Percentiles rank a stretch among this genome's conserved stretches.
phyloP scores from a whole-genome alignment of 345 rosid species.

The Syzygium oleosum region DNA sequence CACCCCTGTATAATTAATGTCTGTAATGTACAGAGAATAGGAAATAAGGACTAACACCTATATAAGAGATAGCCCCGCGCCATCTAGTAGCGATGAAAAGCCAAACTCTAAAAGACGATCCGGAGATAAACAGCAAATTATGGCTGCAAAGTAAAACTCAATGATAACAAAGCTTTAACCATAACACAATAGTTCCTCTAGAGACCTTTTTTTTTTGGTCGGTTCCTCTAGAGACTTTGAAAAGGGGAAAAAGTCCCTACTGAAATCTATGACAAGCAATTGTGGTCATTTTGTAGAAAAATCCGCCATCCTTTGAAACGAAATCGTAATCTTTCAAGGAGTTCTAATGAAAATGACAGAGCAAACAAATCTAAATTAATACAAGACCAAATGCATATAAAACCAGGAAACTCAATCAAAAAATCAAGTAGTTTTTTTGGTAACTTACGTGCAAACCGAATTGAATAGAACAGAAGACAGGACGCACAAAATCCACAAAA shows the following conservation, averaged over 20 bases:
- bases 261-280: background rate
- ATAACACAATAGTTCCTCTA: background rate
- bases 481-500: background rate
- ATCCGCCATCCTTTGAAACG: background rate
- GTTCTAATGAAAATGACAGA: background rate
- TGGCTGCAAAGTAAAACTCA: background rate
- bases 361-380: background rate
- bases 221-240: background rate
- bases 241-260: background rate
- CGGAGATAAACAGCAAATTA: background rate
- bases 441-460: background rate
- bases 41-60: background rate
- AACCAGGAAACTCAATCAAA: background rate
- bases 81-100: background rate
- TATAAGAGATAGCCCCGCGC: background rate
- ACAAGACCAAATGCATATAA: background rate
- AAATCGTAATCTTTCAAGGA: background rate
- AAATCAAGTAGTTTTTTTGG: background rate
- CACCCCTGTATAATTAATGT: background rate
- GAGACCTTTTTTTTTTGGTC: background rate
- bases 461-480: background rate
- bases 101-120: background rate
- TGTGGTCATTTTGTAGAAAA: background rate
- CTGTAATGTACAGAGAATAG: background rate
- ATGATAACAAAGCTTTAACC: background rate